Conservation (phyloP, 306 rosid species). For the Psophocarpus tetragonolobus region DNA sequence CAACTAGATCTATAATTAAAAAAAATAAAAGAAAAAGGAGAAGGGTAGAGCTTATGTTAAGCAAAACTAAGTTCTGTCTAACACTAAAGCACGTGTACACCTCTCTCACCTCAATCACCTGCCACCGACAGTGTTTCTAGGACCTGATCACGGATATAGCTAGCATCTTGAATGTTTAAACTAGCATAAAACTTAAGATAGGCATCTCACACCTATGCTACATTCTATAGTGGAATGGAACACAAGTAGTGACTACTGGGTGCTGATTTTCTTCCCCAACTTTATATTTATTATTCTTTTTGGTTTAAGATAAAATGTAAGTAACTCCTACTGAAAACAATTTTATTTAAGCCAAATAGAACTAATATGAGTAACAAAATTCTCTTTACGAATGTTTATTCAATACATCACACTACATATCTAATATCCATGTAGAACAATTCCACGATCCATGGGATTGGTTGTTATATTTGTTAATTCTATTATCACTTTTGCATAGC, state of each 20-base stretch:
- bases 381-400: not conserved
- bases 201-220: conserved; percentile 39
- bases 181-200: conserved; percentile 46
- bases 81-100: conserved; percentile 23
- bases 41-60: conserved; percentile 33
- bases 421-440: not conserved
- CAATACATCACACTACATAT: too few species aligned
- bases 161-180: conserved; percentile 34
- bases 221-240: conserved; percentile 37
- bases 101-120: not conserved
- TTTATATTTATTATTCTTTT: conserved; percentile 40
- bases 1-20: conserved; percentile 33
- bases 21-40: too few species aligned
- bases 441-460: not conserved
- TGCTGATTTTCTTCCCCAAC: conserved; percentile 33
- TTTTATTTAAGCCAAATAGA: not conserved
- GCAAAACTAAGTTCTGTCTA: conserved; percentile 23
- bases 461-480: conserved; percentile 40
- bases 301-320: not conserved
- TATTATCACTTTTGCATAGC: conserved; percentile 40
- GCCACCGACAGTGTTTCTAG: conserved; percentile 42
- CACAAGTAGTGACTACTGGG: conserved; percentile 36
- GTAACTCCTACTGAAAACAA: not conserved
- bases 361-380: not conserved
- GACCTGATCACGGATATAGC: conserved; percentile 39